Base-by-base conservation (phyloP, 148 eudicot species). In the Chenopodium quinoa region DNA sequence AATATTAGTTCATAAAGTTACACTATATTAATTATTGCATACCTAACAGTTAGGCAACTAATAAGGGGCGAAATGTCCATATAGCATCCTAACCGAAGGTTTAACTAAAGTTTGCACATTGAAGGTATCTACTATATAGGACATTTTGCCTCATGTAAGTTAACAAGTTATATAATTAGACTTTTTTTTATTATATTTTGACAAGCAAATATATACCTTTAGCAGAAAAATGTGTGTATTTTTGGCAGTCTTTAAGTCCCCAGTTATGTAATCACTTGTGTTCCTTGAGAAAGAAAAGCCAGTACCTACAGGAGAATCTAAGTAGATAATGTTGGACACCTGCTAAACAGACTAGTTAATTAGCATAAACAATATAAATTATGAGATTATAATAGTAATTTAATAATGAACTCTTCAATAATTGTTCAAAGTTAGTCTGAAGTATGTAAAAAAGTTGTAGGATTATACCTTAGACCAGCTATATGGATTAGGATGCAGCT, bases 281-380 rank as follows among this genome's bases (percentile, higher is more conserved):
- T 83, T 85, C n/a, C 71, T 7, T 23, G 87, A 82, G 80, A 79
- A 85, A 56, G 89, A 87, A 48, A 76, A 76, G 7, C 87, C 89
- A 29, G 82, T 83, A 1, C 89, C 89, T 34, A 75, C 78, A 1
- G 89, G 89, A 20, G 89, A 87, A 62, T 87, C 89, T 79, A 87
- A 83, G 81, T 87, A 87, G 47, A 87, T 87, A 4, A 87, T 80
- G 72, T 81, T 87, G 14, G 88, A 87, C 32, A 87, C 87, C 89
- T 87, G 83, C 56, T 25, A 19, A 2, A 20, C 60, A 25, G 10
- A 77, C 44, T 17, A 64, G 54, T 67, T 77, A 37, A 47, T 44
- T 58, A 69, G 16, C 4, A 40, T 44, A 20, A 56, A 56, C 29
- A 4, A 37, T n/a, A 52, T 2, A 56, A 71, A 56, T 56, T 56